Base-by-base conservation (phyloP, 164 flowering plant genomes). In the Stephania yunnanensis region DNA sequence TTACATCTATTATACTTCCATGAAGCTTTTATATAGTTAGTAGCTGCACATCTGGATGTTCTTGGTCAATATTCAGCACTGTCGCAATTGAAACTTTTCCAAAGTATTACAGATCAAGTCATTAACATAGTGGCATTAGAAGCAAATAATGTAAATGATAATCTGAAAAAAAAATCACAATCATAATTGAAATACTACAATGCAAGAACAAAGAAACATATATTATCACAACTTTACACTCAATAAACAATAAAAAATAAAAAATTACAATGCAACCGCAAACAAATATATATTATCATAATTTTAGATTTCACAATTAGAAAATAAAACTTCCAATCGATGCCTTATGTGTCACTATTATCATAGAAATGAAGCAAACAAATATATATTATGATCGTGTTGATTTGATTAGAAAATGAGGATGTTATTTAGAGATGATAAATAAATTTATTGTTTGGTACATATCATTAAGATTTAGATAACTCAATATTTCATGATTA, bases 81-180 rank as follows among this genome's bases (percentile, higher is more conserved):
- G 85, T 89, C 11, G 91, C 88, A 80, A 89, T 85, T 64, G 87
- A 84, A 83, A 85, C 91, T 77, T 50, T 72, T 7, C 92, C 92
- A 80, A 13, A 89, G 77, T 89, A 90, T 88, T 88, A 73, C 25
- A 25, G 22, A 72, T 10, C 61, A 63, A 78, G 46, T 71, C 48
- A 73, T 13, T 0, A n/a, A 71, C 7, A 20, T 36, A 25, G 0
- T 0, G 25, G 25, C 25, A 25, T 25, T 25, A 25, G 25, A 25
- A 25, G 25, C 25, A 25, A 25, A 25, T 25, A 25, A 25, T 25
- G 25, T 25, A 25, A 25, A 25, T 25, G 25, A 25, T 25, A 25
- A 25, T 25, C 25, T 25, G 25, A 25, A 25, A 25, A 25, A 25
- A 25, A 25, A 25, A 25, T n/a, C 25, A 25, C 25, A 25, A 25